Base-by-base conservation (phyloP, 2,329 filamentous ascomycete genomes). In the Neonectria hederae region DNA sequence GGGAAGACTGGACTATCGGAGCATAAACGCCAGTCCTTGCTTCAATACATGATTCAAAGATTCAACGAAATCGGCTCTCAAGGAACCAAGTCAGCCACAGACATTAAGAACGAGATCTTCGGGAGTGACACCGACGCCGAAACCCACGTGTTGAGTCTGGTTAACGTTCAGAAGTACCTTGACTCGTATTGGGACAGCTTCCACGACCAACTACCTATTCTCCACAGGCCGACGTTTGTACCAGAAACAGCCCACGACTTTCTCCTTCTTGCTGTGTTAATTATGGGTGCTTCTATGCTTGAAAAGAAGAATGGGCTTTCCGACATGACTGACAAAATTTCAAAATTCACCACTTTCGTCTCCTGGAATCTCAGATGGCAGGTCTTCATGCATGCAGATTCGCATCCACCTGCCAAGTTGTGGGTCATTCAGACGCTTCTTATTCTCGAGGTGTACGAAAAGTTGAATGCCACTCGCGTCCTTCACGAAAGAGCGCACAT, bases 401-500 rank as follows among this genome's bases (percentile, higher is more conserved):
- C 72, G 10, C 72, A 74, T 32, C 72, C 72, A 9, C 72, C 72
- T 22, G 72, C 72, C 10, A 74, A 74, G 22, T 57, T 74, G 14
- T 74, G 72, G 72, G 72, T 74, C 6, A 74, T 74, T 3, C 72
- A 74, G 19, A 73, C 72, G 9, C 63, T 74, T 1, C 62, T 74
- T 5, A 69, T 74, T 11, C 46, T 74, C 1, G 72, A 74, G 24
- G 71, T 74, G 0, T 74, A 74, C 22, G 72, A 74, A 42, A 74
- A 74, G 54, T 60, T 74, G 60, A 74, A 74, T 19, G 72, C 72
- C 8, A 74, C 72, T 1, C 54, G 72, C 7, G 68, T 73, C 22
- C 72, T 74, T 14, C 72, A 74, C 26, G 72, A 74, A 24, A 67
- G 72, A 17, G 69, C 72, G n/a, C 72, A 74, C 32, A 74, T 74